phyloP scores from a whole-genome alignment of 1,284 basidiomycete species.

The Sanghuangporus sanghuang region DNA sequence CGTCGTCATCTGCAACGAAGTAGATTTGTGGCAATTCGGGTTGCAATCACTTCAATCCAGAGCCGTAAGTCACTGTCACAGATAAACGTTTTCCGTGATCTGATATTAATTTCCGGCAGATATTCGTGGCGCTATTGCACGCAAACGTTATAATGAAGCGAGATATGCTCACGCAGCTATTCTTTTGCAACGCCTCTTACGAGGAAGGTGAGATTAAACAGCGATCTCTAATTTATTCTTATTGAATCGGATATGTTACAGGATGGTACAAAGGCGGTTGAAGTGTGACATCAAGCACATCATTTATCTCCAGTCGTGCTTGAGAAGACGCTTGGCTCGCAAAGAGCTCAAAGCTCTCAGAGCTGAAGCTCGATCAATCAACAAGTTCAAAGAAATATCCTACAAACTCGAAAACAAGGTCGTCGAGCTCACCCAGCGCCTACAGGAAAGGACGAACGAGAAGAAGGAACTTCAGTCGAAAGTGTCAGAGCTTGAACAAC shows the following conservation, averaged over 20 bases:
- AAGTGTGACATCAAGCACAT: slow-evolving; percentile 68
- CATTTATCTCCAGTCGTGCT: slow-evolving; percentile 86
- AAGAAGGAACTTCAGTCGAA: slow-evolving; percentile 83
- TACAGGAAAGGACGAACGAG: slow-evolving; percentile 89
- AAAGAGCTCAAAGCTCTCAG: slow-evolving; percentile 81
- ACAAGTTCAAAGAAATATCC: slow-evolving; percentile 98
- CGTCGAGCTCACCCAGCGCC: slow-evolving; percentile 94
- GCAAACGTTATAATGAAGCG: slow-evolving; percentile 58
- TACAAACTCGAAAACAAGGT: slow-evolving; percentile 99
- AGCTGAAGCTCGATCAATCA: slow-evolving; percentile 92
- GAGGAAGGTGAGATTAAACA: slow-evolving; percentile 61
- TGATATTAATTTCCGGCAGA: slow-evolving; percentile 38
- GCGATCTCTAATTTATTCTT: background rate
- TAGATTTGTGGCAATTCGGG: slow-evolving; percentile 59
- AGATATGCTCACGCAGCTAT: slow-evolving; percentile 67
- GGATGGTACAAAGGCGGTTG: slow-evolving; percentile 63
- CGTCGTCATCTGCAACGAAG: slow-evolving; percentile 75
- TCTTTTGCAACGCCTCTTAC: slow-evolving; percentile 79
- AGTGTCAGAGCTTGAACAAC: slow-evolving; percentile 77
- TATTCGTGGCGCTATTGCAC: slow-evolving; percentile 76
- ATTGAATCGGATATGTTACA: slow-evolving; percentile 27
- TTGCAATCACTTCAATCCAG: slow-evolving; percentile 73
- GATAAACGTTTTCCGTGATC: background rate
- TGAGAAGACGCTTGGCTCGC: slow-evolving; percentile 85
- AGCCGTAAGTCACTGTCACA: slow-evolving; percentile 60